These are phyloP conservation scores for Cerrena zonata DNA, from an alignment of 1,284 basidiomycete species.

Conservation along the genomic window DNA sequence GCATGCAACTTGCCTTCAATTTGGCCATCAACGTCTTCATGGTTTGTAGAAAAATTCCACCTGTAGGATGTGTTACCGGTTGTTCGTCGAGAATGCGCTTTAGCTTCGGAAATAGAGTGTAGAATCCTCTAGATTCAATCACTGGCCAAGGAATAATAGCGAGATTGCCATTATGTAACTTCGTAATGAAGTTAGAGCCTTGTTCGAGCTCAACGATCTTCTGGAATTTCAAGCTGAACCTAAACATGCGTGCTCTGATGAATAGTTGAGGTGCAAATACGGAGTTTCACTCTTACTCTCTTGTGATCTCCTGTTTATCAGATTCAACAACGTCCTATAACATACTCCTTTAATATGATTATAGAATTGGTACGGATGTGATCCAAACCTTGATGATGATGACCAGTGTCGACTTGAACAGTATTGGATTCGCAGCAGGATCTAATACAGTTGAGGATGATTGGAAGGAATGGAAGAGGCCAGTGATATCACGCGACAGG, in stretches of 20 bases:
- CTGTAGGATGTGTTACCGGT: constrained; percentile 41
- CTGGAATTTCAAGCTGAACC: constrained; percentile 50
- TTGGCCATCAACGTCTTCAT: constrained; percentile 65
- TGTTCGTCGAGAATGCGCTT: constrained; percentile 45
- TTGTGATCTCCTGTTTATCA: constrained; percentile 50
- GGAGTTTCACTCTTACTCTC: constrained; percentile 36
- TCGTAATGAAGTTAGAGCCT: constrained; percentile 55
- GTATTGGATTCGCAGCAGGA: constrained; percentile 48
- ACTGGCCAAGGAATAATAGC: constrained; percentile 63
- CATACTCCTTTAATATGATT: background rate
- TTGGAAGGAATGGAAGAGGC: constrained; percentile 61
- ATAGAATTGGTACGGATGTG: background rate
- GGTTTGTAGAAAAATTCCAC: constrained; percentile 49
- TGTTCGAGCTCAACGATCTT: constrained; percentile 55
- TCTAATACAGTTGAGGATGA: constrained; percentile 55
- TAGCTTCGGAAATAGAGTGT: constrained; percentile 42
- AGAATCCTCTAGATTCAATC: constrained; percentile 56
- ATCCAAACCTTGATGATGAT: constrained; percentile 55
- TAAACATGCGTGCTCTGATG: constrained; percentile 16
- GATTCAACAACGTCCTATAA: constrained; percentile 53
- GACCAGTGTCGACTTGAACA: constrained; percentile 54
- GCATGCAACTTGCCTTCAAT: constrained; percentile 40
- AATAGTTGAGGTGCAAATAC: background rate
- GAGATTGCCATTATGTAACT: constrained; percentile 47
- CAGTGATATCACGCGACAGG: constrained; percentile 50